Conservation (phyloP, 441 rosid genomes). For the Brassica balearica region DNA sequence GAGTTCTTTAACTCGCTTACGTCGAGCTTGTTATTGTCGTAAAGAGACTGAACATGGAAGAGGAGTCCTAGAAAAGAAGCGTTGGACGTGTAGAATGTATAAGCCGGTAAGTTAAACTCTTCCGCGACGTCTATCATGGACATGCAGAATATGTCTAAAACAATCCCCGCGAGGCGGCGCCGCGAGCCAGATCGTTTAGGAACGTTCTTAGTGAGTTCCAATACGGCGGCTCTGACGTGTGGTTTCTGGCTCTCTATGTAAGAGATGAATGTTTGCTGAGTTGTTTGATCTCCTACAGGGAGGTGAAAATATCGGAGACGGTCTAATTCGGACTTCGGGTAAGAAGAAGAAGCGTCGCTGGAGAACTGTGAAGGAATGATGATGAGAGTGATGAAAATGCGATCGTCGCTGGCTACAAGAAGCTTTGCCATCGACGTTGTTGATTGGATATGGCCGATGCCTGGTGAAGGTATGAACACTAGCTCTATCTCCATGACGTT, state of each 20-base stretch:
- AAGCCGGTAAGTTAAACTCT: constrained; percentile 52
- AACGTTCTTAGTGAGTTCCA: background rate
- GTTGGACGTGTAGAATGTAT: constrained; percentile 47
- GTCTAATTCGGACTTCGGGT: constrained; percentile 7
- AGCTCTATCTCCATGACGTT: constrained; percentile 26
- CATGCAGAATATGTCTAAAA: constrained; percentile 58
- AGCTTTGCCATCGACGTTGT: no score
- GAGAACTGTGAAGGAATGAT: background rate
- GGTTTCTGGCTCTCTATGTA: constrained; percentile 32
- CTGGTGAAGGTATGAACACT: constrained; percentile 53
- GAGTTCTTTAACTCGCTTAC: constrained; percentile 36
- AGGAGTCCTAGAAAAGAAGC: constrained; percentile 48
- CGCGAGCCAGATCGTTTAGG: background rate
- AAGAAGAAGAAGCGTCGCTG: background rate
- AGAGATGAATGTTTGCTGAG: background rate
- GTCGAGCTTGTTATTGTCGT: constrained; percentile 32
- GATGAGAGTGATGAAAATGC: constrained; percentile 40
- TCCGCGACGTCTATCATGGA: constrained; percentile 57
- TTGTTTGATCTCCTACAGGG: constrained; percentile 8
- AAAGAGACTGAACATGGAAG: constrained; percentile 39
- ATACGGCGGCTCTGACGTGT: constrained; percentile 27
- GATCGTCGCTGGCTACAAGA: no score
- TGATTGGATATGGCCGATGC: constrained; percentile 43
- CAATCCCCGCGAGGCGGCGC: constrained; percentile 34
- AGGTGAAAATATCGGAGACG: constrained; percentile 22